Base-by-base conservation (phyloP, 305 asterid species). In the Fraxinus baroniana region DNA sequence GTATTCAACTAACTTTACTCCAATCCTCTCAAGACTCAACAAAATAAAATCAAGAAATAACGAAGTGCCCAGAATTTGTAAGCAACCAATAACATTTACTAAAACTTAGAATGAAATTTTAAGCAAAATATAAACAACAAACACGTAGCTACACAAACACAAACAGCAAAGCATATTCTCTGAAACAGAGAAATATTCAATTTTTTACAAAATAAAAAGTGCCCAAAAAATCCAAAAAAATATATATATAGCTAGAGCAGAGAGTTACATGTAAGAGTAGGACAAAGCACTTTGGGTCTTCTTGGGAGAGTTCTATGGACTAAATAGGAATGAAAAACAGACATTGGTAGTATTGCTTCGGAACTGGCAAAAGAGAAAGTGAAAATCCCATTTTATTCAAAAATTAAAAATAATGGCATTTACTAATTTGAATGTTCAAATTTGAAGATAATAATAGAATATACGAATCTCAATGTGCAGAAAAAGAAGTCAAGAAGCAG, bases 401-500 rank as follows among this genome's bases (percentile, higher is more conserved):
- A 66, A 28, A 28, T n/a, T 10, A 44, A 44, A 78, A 57, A 13
- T 3, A 13, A 44, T 18, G 78, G n/a, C 62, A 39, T 41, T 10
- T 2, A 70, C 24, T 32, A 22, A 70, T 71, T 71, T 71, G 76
- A 71, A 71, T 71, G 76, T 71, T 71, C 76, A 71, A 71, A 71
- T 71, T 71, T 71, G 76, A 71, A 71, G 76, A 32, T 71, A 77
- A 77, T 30, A 7, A 60, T n/a, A 5, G 24, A 57, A 9, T 71
- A 30, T 33, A 78, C 82, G 82, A 55, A 72, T 57, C 35, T 75
- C 81, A 22, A 75, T 74, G 35, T 79, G 13, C 81, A 44, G 79
- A 62, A 74, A 80, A 84, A 71, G 52, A 82, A 77, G 74, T 28
- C 49, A 81, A 49, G 83, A 74, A 83, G 78, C 91, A 78, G 86